Evolutionary conservation across 208 protist genomes (phyloP).

Genomic region (Trypanosoma mega): DNA sequence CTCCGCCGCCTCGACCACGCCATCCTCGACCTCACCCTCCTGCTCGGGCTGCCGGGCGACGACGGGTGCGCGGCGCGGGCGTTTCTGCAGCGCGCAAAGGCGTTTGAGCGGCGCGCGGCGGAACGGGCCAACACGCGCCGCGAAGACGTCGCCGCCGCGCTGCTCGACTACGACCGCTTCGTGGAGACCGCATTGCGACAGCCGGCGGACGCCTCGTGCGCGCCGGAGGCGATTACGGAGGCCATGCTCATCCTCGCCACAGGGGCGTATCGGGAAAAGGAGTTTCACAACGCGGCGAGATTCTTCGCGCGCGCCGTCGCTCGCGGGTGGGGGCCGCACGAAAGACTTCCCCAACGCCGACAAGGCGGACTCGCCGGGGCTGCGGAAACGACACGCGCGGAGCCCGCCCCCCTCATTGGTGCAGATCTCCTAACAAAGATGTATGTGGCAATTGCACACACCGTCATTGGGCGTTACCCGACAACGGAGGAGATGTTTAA

Average conservation of each 20-base stretch:
- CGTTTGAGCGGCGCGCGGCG: slow-evolving; percentile 44
- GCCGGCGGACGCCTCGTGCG: slow-evolving; percentile 12
- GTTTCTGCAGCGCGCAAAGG: slow-evolving; percentile 72
- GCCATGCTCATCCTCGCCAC: slow-evolving; percentile 79
- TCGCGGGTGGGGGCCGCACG: slow-evolving; percentile 65
- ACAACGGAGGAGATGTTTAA: slow-evolving; percentile 77
- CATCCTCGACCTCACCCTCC: slow-evolving; percentile 79
- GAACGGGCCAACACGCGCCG: slow-evolving; percentile 21
- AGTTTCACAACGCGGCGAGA: slow-evolving; percentile 48
- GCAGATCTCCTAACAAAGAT: slow-evolving; percentile 63
- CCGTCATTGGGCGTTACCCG: slow-evolving; percentile 51
- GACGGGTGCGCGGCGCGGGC: slow-evolving; percentile 61
- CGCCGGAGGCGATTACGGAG: slow-evolving; percentile 51
- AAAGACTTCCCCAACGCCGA: neutral
- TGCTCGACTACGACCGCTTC: slow-evolving; percentile 59
- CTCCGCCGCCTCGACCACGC: slow-evolving; percentile 59
- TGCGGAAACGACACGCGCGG: neutral
- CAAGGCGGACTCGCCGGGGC: neutral
- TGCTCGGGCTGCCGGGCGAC: slow-evolving; percentile 45
- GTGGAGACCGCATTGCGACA: slow-evolving; percentile 28
- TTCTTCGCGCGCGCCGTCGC: slow-evolving; percentile 76
- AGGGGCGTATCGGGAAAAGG: slow-evolving; percentile 59
- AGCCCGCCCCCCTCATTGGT: slow-evolving; percentile 7
- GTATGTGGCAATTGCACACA: slow-evolving; percentile 71
- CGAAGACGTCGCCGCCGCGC: slow-evolving; percentile 55